Conservation (phyloP, 2,329 filamentous ascomycete species). For the Aspergillus tanneri region DNA sequence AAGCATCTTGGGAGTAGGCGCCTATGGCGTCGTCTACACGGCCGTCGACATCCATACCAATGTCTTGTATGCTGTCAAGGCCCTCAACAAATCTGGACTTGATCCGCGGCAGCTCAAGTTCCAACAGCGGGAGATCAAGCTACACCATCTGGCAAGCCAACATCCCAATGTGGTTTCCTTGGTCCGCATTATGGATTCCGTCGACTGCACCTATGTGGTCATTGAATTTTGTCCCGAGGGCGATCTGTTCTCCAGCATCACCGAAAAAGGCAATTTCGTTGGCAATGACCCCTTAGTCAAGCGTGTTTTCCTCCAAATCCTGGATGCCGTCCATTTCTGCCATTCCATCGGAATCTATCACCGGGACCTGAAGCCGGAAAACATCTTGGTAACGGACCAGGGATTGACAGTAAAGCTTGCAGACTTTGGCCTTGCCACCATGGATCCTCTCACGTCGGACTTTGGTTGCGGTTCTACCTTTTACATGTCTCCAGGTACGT, state of each 20-base stretch:
- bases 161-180: constrained; percentile 94
- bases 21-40: constrained; percentile 94
- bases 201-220: constrained; percentile 92
- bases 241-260: constrained; percentile 96
- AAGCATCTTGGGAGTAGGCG: constrained; percentile 84
- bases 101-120: constrained; percentile 84
- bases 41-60: constrained; percentile 80
- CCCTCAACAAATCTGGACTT: constrained; percentile 88
- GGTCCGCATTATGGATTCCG: constrained; percentile 86
- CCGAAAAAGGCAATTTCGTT: constrained; percentile 88
- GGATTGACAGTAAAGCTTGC: constrained; percentile 92
- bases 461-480: constrained; percentile 98
- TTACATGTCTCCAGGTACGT: constrained; percentile 98
- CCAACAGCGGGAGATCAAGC: constrained; percentile 86
- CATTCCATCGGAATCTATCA: constrained; percentile 94
- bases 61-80: constrained; percentile 90
- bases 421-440: constrained; percentile 93
- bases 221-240: constrained; percentile 97
- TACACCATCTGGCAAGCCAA: constrained; percentile 84
- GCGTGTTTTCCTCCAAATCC: constrained; percentile 85
- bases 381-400: constrained; percentile 86
- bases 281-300: constrained; percentile 87
- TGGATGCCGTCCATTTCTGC: constrained; percentile 96
- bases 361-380: constrained; percentile 96
- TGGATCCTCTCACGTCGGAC: constrained; percentile 79